phyloP scores from a whole-genome alignment of 2,329 filamentous ascomycete species.

The Myriosclerotinia curreyana region DNA sequence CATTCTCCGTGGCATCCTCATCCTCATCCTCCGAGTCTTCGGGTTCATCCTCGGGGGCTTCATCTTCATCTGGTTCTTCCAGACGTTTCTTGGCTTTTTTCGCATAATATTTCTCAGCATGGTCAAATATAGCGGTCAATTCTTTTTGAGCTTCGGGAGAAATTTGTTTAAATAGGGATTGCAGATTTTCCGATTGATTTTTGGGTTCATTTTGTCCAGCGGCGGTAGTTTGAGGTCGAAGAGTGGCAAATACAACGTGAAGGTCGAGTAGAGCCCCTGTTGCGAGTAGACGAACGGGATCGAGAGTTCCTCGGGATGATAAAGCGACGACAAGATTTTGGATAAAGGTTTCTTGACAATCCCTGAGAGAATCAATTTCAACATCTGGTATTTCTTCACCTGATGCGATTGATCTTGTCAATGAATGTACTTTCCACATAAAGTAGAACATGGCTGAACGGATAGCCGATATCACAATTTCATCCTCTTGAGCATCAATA shows the following conservation, averaged over 20 bases:
- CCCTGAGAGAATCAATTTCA: slow-evolving; percentile 59
- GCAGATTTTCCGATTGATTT: slow-evolving; percentile 53
- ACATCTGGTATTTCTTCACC: slow-evolving; percentile 55
- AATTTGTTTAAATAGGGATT: slow-evolving; percentile 66
- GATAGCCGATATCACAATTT: slow-evolving; percentile 72
- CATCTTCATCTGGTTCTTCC: slow-evolving; percentile 65
- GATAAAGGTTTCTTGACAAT: slow-evolving; percentile 55
- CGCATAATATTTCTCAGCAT: slow-evolving; percentile 74
- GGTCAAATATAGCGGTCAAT: slow-evolving; percentile 73
- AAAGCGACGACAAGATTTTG: slow-evolving; percentile 65
- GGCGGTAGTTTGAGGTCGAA: slow-evolving; percentile 51
- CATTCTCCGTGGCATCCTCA: slow-evolving; percentile 52
- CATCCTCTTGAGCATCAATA: slow-evolving; percentile 73
- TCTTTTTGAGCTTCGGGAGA: slow-evolving; percentile 59
- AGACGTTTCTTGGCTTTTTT: slow-evolving; percentile 62
- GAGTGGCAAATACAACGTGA: slow-evolving; percentile 72
- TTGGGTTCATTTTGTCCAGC: slow-evolving; percentile 42
- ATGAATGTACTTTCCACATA: slow-evolving; percentile 78
- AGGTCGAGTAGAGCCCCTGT: slow-evolving; percentile 78
- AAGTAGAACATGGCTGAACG: slow-evolving; percentile 83
- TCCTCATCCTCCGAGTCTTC: slow-evolving; percentile 59
- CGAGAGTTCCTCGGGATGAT: slow-evolving; percentile 65
- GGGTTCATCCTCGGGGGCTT: slow-evolving; percentile 66
- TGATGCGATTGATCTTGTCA: slow-evolving; percentile 53
- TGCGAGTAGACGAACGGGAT: slow-evolving; percentile 73